A percentile compares a stretch with the other conserved stretches of the same genome.
phyloP scores from a whole-genome alignment of 768 basidiomycete species.

The Crassisporium funariophilum region DNA sequence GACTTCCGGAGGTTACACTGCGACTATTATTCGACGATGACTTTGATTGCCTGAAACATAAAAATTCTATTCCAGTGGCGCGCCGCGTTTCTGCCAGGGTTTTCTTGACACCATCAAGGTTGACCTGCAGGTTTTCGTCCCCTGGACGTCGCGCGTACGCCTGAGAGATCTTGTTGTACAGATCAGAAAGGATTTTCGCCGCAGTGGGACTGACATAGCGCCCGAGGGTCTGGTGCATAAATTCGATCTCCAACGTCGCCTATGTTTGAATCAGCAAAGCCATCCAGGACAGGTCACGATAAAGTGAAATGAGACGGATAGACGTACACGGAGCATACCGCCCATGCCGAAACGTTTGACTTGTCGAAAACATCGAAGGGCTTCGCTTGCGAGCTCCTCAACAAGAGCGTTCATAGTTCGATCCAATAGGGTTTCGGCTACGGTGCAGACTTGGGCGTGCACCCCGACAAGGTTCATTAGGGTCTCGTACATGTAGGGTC shows the following conservation, averaged over 20 bases:
- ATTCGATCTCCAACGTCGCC: conserved; percentile 99
- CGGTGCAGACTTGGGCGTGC: conserved; percentile 86
- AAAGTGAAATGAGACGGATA: not conserved
- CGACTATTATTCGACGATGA: conserved; percentile 33
- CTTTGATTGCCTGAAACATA: conserved; percentile 87
- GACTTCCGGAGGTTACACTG: conserved; percentile 16
- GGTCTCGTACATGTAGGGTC: conserved; percentile 90
- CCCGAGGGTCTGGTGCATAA: conserved; percentile 94
- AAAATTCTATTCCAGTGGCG: conserved; percentile 91
- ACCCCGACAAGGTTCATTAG: conserved; percentile 88
- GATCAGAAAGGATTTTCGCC: conserved; percentile 81
- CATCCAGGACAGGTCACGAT: conserved; percentile 3
- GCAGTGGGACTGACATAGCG: conserved; percentile 84
- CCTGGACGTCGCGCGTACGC: conserved; percentile 86
- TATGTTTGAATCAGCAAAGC: conserved; percentile 31
- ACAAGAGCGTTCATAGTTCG: conserved; percentile 82
- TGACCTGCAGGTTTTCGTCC: conserved; percentile 82
- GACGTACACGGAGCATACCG: conserved; percentile 90
- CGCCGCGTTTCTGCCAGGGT: conserved; percentile 85
- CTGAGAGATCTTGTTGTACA: conserved; percentile 94
- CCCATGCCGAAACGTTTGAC: conserved; percentile 96
- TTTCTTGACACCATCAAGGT: conserved; percentile 90
- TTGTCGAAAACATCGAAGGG: conserved; percentile 83
- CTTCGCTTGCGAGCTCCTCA: conserved; percentile 81
- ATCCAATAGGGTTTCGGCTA: conserved; percentile 78